These are phyloP conservation scores for Papiliotrema flavescens DNA, from an alignment of 1,284 basidiomycete species.

Conservation along the genomic window DNA sequence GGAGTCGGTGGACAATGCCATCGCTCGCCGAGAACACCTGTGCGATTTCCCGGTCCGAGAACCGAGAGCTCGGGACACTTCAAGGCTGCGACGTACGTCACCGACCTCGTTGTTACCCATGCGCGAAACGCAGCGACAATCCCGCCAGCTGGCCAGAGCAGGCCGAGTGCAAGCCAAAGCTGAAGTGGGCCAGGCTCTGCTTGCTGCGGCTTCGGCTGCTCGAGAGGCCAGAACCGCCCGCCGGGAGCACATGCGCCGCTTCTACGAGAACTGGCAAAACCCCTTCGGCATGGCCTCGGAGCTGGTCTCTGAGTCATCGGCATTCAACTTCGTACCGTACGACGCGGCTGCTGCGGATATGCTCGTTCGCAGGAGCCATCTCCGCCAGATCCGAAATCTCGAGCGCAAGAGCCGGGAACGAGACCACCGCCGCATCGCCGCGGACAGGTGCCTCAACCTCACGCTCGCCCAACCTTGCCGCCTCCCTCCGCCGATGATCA, in stretches of 20 bases:
- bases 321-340: neutral
- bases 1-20: neutral
- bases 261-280: neutral
- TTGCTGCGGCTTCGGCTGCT: neutral
- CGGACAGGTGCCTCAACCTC: neutral
- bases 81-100: neutral
- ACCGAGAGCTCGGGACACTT: neutral
- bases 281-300: neutral
- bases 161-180: neutral
- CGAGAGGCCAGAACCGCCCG: neutral
- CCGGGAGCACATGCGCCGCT: neutral
- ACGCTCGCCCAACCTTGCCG: neutral
- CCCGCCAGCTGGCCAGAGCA: neutral
- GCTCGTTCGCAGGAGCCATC: neutral
- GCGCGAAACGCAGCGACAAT: neutral
- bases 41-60: neutral
- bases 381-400: neutral
- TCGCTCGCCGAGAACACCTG: neutral
- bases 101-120: constrained; percentile 2
- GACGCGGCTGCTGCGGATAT: neutral
- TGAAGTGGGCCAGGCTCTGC: constrained; percentile 1
- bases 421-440: neutral
- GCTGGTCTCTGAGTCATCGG: neutral
- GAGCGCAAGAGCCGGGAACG: neutral
- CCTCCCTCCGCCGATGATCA: too few species aligned